Evolutionary conservation across 2,329 filamentous ascomycete genomes (phyloP).

Genomic region (Diaporthe destruens): DNA sequence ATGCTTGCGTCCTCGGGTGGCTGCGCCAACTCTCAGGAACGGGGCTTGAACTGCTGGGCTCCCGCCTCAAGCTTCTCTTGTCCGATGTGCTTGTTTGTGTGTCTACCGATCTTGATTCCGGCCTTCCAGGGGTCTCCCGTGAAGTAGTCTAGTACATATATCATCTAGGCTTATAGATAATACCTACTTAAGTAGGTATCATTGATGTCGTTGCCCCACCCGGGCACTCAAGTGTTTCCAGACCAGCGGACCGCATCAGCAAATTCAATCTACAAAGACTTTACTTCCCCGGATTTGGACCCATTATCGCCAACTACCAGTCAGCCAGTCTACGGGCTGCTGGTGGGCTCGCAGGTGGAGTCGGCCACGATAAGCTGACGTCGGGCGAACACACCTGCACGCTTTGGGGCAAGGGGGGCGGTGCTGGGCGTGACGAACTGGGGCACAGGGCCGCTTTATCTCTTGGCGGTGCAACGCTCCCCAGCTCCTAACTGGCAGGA

Average conservation of each 20-base stretch:
- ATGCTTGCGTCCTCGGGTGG: constrained; percentile 15
- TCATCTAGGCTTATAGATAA: too few species aligned
- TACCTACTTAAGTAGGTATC: not conserved
- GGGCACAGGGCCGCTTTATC: constrained; percentile 25
- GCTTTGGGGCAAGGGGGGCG: not conserved
- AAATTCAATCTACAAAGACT: constrained; percentile 19
- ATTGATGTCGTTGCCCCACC: not conserved
- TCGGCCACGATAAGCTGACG: constrained; percentile 28
- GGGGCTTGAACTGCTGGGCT: constrained; percentile 22
- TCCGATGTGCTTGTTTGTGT: constrained; percentile 7
- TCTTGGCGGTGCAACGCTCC: constrained; percentile 33
- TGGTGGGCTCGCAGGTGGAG: constrained; percentile 31
- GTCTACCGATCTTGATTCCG: not conserved
- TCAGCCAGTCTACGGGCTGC: too few species aligned
- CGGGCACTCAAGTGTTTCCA: not conserved
- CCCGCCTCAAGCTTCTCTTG: constrained; percentile 23
- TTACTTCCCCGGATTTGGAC: constrained; percentile 7
- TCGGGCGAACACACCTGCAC: not conserved
- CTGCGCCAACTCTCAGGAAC: constrained; percentile 24
- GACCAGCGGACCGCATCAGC: constrained; percentile 13
- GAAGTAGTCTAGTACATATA: too few species aligned
- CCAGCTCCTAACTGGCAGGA: constrained; percentile 24
- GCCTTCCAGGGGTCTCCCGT: too few species aligned
- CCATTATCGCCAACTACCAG: constrained; percentile 12
- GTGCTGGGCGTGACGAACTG: constrained; percentile 30